Base-by-base conservation (phyloP, 2,329 filamentous ascomycete species). In the Pezicula rhizophila region DNA sequence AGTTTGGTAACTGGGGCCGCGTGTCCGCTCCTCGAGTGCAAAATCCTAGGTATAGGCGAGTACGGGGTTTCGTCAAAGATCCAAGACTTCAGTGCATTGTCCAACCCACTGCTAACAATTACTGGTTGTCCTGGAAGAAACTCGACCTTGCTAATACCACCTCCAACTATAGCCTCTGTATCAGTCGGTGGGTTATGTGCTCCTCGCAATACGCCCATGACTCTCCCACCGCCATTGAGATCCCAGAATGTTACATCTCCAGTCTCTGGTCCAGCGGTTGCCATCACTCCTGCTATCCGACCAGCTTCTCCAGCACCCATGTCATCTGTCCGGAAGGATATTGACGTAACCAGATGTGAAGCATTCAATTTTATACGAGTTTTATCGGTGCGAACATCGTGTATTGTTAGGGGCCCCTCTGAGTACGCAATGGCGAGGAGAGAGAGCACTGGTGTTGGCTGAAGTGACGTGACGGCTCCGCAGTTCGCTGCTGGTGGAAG, bases 231-330 rank as follows among this genome's bases (percentile, higher is more conserved):
- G 34, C 86, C 78, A 64, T 96, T 96, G 49, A 99, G 75, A 66
- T 99, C 93, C 93, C 93, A 99, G 55, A 99, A 85, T 0, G 89
- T 95, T 40, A 99, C 80, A 66, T 99, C 93, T 31, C 93, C 92
- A 52, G 80, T 91, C 4, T 79, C 75, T 23, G 75, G 74, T 18
- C 88, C 90, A 8, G 89, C 83, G 0, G 93, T 97, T 7, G 92
- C 92, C 90, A 99, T 96, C 47, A 96, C 89, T 47, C 93, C 93
- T 33, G 90, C 80, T 58, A 85, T 83, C 47, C 83, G 81, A 1
- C 92, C 91, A 67, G 96, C 89, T 31, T 89, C 82, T 7, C 91
- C 92, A 14, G 93, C 91, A 23, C 93, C 93, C 47, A 88, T 72
- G 6, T 88, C 88, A 61, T 99, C 93, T 1, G 85, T 93, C 46